Evolutionary conservation across 768 basidiomycete species (phyloP), one percentile per base, ranked within the genome.

Genomic region (Boletus sensibilis): DNA sequence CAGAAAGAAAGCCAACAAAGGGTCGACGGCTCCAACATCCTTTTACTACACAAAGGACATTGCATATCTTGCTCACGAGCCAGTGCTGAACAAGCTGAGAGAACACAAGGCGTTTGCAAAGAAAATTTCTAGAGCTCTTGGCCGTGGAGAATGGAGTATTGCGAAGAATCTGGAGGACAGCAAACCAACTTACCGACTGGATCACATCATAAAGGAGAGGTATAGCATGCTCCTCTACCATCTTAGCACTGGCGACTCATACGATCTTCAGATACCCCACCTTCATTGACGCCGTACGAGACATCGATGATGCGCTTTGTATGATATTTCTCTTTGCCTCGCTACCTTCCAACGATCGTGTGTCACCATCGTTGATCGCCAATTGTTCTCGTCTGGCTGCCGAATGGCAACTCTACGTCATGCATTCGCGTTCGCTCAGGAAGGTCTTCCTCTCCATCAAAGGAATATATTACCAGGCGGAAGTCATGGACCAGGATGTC

Each of bases 11-110:
- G 97, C 96, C 37, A 98, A 98, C 78, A 98, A 97, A 72, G 97
- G 96, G 1, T 96, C 93, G 4, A 94, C 94, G 50, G 95, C 93
- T 0, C 94, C 95, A 5, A 94, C 97, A 1, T 93, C 94, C 3
- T 99, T 98, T 76, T 99, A 99, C 76, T 98, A 98, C 71, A 79
- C 92, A 27, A 99, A 99, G 76, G 97, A 99, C 69, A 96, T 99
- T 61, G 90, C 92, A 54, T 98, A 96, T 74, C 85, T 99, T 34
- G 87, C 93, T 5, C 97, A 99, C 72, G 97, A 99, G 70, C 97
- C 97, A 1, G 86, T 98, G 12, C 79, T 99, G 25, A 86, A 85
- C 71, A 97, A 93, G 72, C 79, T 99, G 49, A 79, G 97, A 67
- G 94, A 98, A 70, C 97, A 99, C 78, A 99, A 99, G 72, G 88